Base-by-base conservation (phyloP, 2,329 filamentous ascomycete species). In the Aspergillus floridensis region DNA sequence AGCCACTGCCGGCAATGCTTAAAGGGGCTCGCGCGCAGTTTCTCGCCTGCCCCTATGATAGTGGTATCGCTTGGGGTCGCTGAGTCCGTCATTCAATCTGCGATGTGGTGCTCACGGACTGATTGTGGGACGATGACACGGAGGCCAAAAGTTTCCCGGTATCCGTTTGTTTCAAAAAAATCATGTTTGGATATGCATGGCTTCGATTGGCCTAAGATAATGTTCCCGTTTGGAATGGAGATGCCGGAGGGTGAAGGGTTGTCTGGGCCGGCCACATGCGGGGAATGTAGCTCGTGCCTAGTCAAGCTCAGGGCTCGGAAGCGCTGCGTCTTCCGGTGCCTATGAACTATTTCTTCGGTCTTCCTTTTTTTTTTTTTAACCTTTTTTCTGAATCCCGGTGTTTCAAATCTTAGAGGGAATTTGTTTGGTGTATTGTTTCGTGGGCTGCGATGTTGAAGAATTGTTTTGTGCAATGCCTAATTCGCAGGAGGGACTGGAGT, bases 281-380 rank as follows among this genome's bases (percentile, higher is more conserved):
- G 74, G 71, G 60, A 75, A 70, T 75, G 66, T 66, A 66, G 68
- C 68, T 64, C 63, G 66, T 69, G 58, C 65, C 62, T 62, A 63
- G 61, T 41, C 58, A 57, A 54, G 55, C 56, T 64, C 63, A 58
- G 47, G 55, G 59, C 48, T 54, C 52, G 58, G 32, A 49, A n/a
- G 14, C 38, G 6, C 14, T 44, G n/a, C 38, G 8, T 7, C 16
- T 19, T 19, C 38, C 38, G 16, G 16, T 44, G 14, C 16, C 14
- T 44, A 8, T 16, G 38, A 16, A 19, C 14, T 44, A 55, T 53
- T 46, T 49, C 48, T 57, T 57, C 22, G 22, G 22, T 22, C 22
- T 32, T 59, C 53, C 47, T 32, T 53, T 48, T 51, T 26, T 49
- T 51, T 56, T 49, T 59, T 48, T 52, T 55, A 46, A 41, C 49